Base-by-base conservation (phyloP, 441 rosid species). In the Populus hybrid region DNA sequence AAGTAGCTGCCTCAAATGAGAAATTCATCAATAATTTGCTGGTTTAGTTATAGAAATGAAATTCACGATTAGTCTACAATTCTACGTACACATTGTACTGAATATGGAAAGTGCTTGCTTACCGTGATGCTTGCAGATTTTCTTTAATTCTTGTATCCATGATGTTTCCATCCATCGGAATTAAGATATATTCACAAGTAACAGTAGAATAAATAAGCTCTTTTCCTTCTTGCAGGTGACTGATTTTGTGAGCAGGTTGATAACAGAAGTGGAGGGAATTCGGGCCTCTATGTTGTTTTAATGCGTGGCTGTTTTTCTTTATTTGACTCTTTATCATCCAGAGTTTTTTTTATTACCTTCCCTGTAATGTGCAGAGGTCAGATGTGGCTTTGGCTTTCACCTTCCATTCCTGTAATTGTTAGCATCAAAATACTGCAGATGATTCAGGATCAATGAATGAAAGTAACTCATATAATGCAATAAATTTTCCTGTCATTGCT, bases 1-100 rank as follows among this genome's bases (percentile, higher is more conserved):
- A 50, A 14, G 56, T 50, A 50, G 56, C 56, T 50, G 71, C 38
- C 24, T 36, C 18, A 59, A 33, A 16, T 70, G 65, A 50, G 72
- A 42, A 75, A 71, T 42, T 26, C 45, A 31, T 38, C 64, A 70
- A 64, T 71, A 71, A 63, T 42, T 72, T 64, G 76, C 64, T 70
- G 6, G 14, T 9, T 64, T 63, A 28, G 64, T 77, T 26, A 71
- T 77, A 33, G 50, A 21, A 71, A 16, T 63, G 40, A 29, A 28
- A 70, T 7, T 35, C 8, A 35, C 56, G 56, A 45, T 45, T 45
- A 14, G 20, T 14, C 20, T 45, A 45, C 56, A 45, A 45, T 14
- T 45, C 20, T 45, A 14, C 56, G 4, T 45, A 1, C 56, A 45
- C 56, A 4, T 14, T 45, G 56, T 45, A 45, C 56, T 12, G 56